Evolutionary conservation across 352 stramenopile species (phyloP), one percentile per base, ranked within the genome.

Genomic region (Pythium guiyangense): DNA sequence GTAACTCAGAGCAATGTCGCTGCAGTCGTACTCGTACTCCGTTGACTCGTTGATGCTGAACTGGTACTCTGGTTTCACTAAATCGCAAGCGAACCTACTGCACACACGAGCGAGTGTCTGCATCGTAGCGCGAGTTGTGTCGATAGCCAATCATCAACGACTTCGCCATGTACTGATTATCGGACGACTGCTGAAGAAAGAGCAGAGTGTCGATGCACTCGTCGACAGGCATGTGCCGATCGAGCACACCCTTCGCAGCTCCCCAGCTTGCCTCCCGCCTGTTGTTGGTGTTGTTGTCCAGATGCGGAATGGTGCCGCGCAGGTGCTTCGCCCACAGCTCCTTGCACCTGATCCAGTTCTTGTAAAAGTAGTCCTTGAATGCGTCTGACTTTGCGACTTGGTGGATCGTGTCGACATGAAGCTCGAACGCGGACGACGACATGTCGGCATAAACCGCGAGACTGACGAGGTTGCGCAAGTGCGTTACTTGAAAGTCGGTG

Each of bases 231-330:
- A 48, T 48, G 17, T 48, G 17, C 17, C 20, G 17, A 11, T 22
- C 20, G 4, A 48, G 20, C 3, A 48, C 25, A 22, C 18, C 10
- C 43, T 48, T 48, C 10, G 43, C 43, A 25, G 43, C 43, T 29
- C 43, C 15, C 20, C 20, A 48, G 10, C 43, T 48, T 18, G 43
- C n/a, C 43, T 52, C 52, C 52, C 51, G 15, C 6, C 52, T 15
- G 31, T 59, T 59, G 52, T 59, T 59, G 8, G 52, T 59, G 29
- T 59, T 51, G 26, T 59, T 59, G 31, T 59, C 42, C 4, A 59
- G 42, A 20, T 60, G 54, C 8, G 45, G 54, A 34, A 54, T 60
- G 29, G 40, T 26, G 18, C 45, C 54, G 40, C 45, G 54, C 26
- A 53, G 29, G 43, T 60, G 35, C 2, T 25, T n/a, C 27, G 44